A percentile compares a stretch with the other conserved stretches of the same genome.
Conservation (phyloP, 202 grass and related monocot species). For the Dendrocalamus latiflorus region DNA sequence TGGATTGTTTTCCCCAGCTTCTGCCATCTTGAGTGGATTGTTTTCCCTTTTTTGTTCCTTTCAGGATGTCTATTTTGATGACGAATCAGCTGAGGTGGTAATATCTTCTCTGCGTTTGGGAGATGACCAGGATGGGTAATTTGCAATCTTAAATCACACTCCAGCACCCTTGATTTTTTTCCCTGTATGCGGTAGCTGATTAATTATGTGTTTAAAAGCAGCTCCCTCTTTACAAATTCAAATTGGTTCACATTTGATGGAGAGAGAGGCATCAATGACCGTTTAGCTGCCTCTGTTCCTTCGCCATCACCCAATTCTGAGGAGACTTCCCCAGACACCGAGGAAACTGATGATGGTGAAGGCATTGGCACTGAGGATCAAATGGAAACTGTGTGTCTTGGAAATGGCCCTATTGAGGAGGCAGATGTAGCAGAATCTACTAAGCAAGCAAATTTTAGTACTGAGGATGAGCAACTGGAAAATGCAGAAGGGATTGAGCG, state of each 20-base stretch:
- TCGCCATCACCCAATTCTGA: slow-evolving; percentile 65
- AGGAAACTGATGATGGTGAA: slow-evolving; percentile 58
- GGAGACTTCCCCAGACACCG: slow-evolving; percentile 32
- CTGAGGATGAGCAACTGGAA: slow-evolving; percentile 36
- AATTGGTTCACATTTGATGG: slow-evolving; percentile 96
- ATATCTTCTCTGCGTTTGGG: slow-evolving; percentile 88
- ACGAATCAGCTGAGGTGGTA: slow-evolving; percentile 92
- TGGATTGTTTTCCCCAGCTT: slow-evolving; percentile 1
- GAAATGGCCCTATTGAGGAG: slow-evolving; percentile 60
- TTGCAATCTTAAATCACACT: slow-evolving; percentile 1
- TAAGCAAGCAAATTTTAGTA: slow-evolving; percentile 21
- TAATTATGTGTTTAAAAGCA: slow-evolving; percentile 35
- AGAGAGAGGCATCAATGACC: slow-evolving; percentile 62
- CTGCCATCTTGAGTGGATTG: slow-evolving; percentile 2
- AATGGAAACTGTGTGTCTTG: slow-evolving; percentile 40
- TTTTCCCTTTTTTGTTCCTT: neutral
- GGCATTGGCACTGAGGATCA: slow-evolving; percentile 36
- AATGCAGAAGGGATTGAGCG: slow-evolving; percentile 21
- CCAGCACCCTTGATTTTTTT: neutral
- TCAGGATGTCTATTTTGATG: slow-evolving; percentile 96
- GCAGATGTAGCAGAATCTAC: slow-evolving; percentile 31
- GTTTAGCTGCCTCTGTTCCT: slow-evolving; percentile 49
- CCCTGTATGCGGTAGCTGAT: slow-evolving; percentile 2
- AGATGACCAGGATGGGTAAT: slow-evolving; percentile 81
- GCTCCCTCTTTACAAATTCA: slow-evolving; percentile 92